phyloP scores from a whole-genome alignment of 805 yeast species.

The Hanseniaspora thailandica region DNA sequence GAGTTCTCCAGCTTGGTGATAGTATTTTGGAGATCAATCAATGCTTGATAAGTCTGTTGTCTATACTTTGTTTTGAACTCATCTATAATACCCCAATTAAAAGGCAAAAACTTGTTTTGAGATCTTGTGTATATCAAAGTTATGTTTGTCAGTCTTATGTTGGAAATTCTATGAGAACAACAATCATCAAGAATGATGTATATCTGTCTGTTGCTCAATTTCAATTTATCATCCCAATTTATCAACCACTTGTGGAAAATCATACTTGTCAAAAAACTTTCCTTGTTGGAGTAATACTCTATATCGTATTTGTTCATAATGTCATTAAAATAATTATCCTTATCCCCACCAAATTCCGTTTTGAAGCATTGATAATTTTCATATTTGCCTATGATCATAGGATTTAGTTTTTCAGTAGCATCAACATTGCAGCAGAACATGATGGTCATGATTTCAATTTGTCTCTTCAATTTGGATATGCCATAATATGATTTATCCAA shows the following conservation, averaged over 20 bases:
- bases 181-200: conserved; percentile 49
- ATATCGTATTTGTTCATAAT: conserved; percentile 42
- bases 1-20: conserved; percentile 16
- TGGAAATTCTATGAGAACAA: conserved; percentile 48
- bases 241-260: conserved; percentile 52
- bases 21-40: conserved; percentile 27
- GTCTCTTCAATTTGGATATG: conserved; percentile 28
- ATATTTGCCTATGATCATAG: conserved; percentile 48
- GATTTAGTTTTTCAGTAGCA: conserved; percentile 51
- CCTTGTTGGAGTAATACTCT: conserved; percentile 46
- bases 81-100: conserved; percentile 51
- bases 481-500: conserved; percentile 44
- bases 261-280: conserved; percentile 53
- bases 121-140: conserved; percentile 32
- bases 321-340: conserved; percentile 22
- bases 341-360: conserved; percentile 24
- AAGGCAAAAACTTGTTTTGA: conserved; percentile 40
- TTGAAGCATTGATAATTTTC: conserved; percentile 37
- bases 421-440: conserved; percentile 53
- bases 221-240: conserved; percentile 46
- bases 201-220: conserved; percentile 37
- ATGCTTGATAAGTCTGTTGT: conserved; percentile 41
- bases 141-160: conserved; percentile 37
- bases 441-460: conserved; percentile 38
- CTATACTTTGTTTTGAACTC: conserved; percentile 51